Base-by-base conservation (phyloP, 2,329 filamentous ascomycete species). In the Lecanoromycetidae sp. region DNA sequence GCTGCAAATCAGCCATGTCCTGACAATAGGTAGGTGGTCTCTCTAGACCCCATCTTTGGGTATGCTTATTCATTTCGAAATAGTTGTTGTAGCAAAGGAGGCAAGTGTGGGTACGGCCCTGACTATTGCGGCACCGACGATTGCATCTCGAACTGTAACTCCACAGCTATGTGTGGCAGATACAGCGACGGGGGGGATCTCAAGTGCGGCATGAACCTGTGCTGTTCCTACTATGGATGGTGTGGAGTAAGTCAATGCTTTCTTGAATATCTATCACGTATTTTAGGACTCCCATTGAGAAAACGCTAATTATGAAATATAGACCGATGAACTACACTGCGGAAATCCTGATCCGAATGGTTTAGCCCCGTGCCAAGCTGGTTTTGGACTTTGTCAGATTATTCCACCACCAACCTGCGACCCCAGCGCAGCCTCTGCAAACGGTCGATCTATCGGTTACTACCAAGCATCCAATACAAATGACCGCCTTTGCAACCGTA, bases 131-230 rank as follows among this genome's bases (percentile, higher is more conserved):
- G n/a, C n/a, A n/a, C n/a, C n/a, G n/a, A n/a, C n/a, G n/a, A n/a
- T 6, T 51, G 49, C 34, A 13, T n/a, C 4, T 23, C 17, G n/a
- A 44, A 52, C 15, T 49, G 50, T 37, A 41, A 52, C 40, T 46
- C 46, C 10, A 52, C 37, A 23, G 50, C 46, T 33, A 20, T 49
- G 17, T 52, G 50, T 27, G 50, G 50, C n/a, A 46, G 55, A 13
- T 58, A 54, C 48, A 56, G 54, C 5, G 13, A 27, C 37, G 33
- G 50, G 5, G 43, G 51, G 6, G 13, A 9, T 5, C 40, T 48
- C 2, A 52, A 50, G 0, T 62, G 60, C 46, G 60, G 59, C 1
- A 35, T 62, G 35, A 62, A 62, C 36, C 57, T 61, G 26, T 62
- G 60, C 50, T 62, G 60, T 47, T 54, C 49, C 29, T 45, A 58